Evolutionary conservation across 495 filamentous ascomycete species (phyloP).

Genomic region (Podospora tetraspora): DNA sequence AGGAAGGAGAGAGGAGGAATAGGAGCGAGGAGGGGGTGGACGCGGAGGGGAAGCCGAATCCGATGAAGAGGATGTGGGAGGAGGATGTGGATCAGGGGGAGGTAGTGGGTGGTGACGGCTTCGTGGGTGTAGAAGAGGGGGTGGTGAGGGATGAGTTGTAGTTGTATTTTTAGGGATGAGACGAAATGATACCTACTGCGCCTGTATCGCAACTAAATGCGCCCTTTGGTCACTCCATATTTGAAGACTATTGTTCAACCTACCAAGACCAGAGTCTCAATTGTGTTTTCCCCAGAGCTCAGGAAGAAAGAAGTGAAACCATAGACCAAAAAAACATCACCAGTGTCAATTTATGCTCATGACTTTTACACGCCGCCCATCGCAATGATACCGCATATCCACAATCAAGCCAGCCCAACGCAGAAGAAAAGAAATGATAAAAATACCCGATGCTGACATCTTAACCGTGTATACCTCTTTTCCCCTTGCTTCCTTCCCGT

Average conservation of each 20-base stretch:
- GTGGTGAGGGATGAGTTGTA: slow-evolving; percentile 38
- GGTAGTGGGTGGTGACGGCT: background rate
- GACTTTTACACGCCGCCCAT: background rate
- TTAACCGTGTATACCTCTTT: background rate
- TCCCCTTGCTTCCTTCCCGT: background rate
- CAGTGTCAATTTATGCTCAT: background rate
- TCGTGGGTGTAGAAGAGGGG: background rate
- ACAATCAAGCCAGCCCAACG: slow-evolving; percentile 5
- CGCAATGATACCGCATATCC: background rate
- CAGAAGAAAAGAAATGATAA: background rate
- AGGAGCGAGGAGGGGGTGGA: slow-evolving; percentile 24
- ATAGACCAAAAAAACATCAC: background rate
- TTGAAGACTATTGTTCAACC: too few species aligned
- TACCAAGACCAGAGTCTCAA: too few species aligned
- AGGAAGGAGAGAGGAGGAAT: slow-evolving; percentile 16
- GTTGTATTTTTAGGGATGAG: background rate
- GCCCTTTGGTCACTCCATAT: too few species aligned
- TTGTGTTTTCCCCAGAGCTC: too few species aligned
- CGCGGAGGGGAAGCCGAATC: slow-evolving; percentile 32
- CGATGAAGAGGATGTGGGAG: slow-evolving; percentile 83
- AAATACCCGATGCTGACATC: slow-evolving; percentile 1
- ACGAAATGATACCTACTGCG: background rate
- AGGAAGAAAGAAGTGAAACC: background rate
- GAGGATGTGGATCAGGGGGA: slow-evolving; percentile 65
- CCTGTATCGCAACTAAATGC: too few species aligned